Evolutionary conservation across 768 basidiomycete species (phyloP).

Genomic region (Agaricus sinodeliciosus): DNA sequence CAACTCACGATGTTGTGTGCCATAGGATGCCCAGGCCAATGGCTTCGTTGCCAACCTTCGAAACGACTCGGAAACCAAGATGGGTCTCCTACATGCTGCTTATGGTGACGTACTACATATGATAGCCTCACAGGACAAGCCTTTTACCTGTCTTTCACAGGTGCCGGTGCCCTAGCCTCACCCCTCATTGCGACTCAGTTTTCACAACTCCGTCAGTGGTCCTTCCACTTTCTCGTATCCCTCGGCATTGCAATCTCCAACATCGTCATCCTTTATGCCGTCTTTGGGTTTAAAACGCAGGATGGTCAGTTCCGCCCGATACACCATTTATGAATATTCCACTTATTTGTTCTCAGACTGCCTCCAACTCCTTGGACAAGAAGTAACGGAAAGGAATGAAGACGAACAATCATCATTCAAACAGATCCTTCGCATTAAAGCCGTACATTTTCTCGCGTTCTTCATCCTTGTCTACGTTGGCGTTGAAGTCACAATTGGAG

Average conservation of each 20-base stretch:
- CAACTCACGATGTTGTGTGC: not conserved
- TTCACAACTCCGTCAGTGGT: constrained; percentile 58
- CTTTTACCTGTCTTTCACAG: constrained; percentile 23
- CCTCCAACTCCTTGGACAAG: constrained; percentile 48
- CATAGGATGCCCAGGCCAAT: constrained; percentile 65
- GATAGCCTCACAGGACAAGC: not conserved
- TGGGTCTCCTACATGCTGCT: constrained; percentile 61
- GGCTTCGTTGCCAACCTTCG: constrained; percentile 59
- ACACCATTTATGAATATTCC: not conserved
- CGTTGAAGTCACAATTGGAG: constrained; percentile 60
- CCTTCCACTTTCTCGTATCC: constrained; percentile 70
- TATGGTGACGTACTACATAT: constrained; percentile 36
- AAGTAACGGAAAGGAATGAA: constrained; percentile 26
- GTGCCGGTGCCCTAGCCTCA: constrained; percentile 57
- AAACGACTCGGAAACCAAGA: constrained; percentile 52
- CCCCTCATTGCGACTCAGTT: constrained; percentile 84
- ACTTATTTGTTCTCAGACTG: constrained; percentile 37
- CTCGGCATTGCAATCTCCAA: constrained; percentile 59
- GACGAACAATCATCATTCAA: constrained; percentile 35
- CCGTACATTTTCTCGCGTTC: constrained; percentile 56
- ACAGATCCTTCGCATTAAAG: constrained; percentile 45
- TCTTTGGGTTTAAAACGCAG: constrained; percentile 65
- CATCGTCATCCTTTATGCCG: constrained; percentile 37
- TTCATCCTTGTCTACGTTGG: constrained; percentile 67
- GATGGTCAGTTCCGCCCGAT: constrained; percentile 39